Evolutionary conservation across 2,329 filamentous ascomycete species (phyloP), one percentile per base, ranked within the genome.

Genomic region (Penicillium sp.): DNA sequence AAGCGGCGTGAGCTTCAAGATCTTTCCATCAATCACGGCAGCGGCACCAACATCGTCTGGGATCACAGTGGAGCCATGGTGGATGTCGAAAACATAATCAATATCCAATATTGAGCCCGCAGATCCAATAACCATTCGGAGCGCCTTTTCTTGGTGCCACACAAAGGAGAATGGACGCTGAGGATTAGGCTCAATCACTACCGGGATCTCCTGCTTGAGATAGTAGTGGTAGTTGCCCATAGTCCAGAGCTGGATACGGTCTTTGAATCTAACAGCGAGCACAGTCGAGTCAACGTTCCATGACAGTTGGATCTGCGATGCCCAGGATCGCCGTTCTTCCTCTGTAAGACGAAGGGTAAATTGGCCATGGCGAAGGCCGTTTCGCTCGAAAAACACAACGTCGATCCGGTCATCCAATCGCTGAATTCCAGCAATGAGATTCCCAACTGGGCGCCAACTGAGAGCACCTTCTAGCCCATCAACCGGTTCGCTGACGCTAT

Each of bases 151-250:
- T 1, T 89, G 82, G 67, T 98, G 89, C 93, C 93, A 98, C 25
- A 63, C 66, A 47, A 76, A 65, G 15, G 64, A 57, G 31, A 62
- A 63, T 7, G 65, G 62, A 32, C 53, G 40, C 32, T 57, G 49
- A 8, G 53, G 55, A 10, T 57, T 46, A 12, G 56, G 59, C 43
- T 63, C 62, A 25, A 60, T 53, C 6, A 67, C 60, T 6, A 78
- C 72, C 6, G 74, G 71, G 6, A 96, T 77, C 66, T 96, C 90
- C 67, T 95, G 90, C 73, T 98, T 98, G 13, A 98, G 77, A 68
- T 97, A 97, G 81, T 93, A 98, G 66, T 97, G 89, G 60, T 98
- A 98, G 68, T 98, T 98, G 18, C 89, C 88, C 79, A 87, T 95
- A 0, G 90, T 95, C 93, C 93, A 98, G 1, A 98, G 75, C 65